Percentiles rank a stretch among this genome's conserved stretches.
Evolutionary conservation across 108 stramenopile genomes (phyloP).

Genomic region (Mayamaea pseudoterrestris): DNA sequence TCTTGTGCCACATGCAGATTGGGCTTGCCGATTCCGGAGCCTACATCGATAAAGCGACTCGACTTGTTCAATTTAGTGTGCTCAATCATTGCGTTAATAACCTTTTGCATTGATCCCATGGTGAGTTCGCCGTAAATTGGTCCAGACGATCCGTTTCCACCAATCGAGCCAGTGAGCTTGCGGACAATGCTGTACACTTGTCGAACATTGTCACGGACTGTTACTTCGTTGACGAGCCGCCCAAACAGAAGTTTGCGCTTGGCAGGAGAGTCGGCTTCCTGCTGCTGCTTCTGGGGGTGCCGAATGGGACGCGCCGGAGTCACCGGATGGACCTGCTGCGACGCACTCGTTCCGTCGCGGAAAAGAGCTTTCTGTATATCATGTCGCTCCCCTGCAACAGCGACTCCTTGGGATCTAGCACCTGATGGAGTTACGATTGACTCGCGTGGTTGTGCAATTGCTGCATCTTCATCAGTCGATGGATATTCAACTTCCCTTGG

Average conservation of each 20-base stretch:
- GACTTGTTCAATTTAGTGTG: slow-evolving; percentile 48
- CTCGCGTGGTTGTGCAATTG: too few relatives aligned
- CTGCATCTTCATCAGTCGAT: too few relatives aligned
- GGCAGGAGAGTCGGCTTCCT: too few relatives aligned
- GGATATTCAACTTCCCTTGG: too few relatives aligned
- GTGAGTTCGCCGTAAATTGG: slow-evolving; percentile 95
- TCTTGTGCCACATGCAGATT: slow-evolving; percentile 90
- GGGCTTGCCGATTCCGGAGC: slow-evolving; percentile 95
- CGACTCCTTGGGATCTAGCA: too few relatives aligned
- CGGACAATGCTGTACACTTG: slow-evolving; percentile 48
- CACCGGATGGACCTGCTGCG: too few relatives aligned
- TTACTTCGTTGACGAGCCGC: slow-evolving; percentile 18
- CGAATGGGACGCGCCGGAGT: too few relatives aligned
- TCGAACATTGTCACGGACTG: slow-evolving; percentile 29
- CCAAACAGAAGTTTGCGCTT: slow-evolving; percentile 32
- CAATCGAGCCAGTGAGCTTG: slow-evolving; percentile 75
- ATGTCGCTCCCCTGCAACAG: too few relatives aligned
- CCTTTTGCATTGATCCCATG: slow-evolving; percentile 81
- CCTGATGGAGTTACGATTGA: too few relatives aligned
- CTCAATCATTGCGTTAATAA: slow-evolving; percentile 69
- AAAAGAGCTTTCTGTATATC: too few relatives aligned
- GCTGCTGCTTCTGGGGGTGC: too few relatives aligned
- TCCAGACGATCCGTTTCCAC: slow-evolving; percentile 79
- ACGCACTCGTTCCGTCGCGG: too few relatives aligned
- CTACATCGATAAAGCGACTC: slow-evolving; percentile 94